A percentile compares a stretch with the other conserved stretches of the same genome.
phyloP scores from a whole-genome alignment of 140 eudicot genomes.

The Ambrosia hybrid region DNA sequence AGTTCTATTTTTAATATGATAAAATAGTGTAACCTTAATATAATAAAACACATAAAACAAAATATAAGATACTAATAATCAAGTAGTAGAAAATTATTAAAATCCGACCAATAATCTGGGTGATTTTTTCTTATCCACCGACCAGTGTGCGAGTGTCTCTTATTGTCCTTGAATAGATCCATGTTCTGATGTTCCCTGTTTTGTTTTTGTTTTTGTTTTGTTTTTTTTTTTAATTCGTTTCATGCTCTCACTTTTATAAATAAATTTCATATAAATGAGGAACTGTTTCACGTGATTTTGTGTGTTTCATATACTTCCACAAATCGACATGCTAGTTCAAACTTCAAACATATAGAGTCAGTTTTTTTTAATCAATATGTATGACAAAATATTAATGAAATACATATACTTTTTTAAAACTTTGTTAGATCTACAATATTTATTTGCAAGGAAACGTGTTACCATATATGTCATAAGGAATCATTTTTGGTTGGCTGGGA shows the following conservation, averaged over 20 bases:
- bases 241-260: background rate
- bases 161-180: background rate
- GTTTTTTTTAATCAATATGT: too few relatives aligned
- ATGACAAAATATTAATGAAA: background rate
- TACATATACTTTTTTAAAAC: too few relatives aligned
- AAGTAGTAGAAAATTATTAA: background rate
- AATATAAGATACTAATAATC: background rate
- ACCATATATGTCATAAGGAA: too few relatives aligned
- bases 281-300: background rate
- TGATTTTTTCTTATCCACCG: background rate
- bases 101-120: background rate
- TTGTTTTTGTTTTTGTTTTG: background rate
- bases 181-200: conserved; percentile 1
- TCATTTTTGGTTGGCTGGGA: too few relatives aligned
- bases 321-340: background rate
- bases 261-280: background rate
- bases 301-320: conserved; percentile 1
- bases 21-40: too few relatives aligned
- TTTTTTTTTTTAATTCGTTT: background rate
- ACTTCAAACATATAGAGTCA: background rate
- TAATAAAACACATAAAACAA: background rate
- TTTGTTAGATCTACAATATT: too few relatives aligned
- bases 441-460: too few relatives aligned
- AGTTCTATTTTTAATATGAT: too few relatives aligned
- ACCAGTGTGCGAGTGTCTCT: background rate